Conservation (phyloP, 768 basidiomycete genomes). For the Kwoniella bestiolae region DNA sequence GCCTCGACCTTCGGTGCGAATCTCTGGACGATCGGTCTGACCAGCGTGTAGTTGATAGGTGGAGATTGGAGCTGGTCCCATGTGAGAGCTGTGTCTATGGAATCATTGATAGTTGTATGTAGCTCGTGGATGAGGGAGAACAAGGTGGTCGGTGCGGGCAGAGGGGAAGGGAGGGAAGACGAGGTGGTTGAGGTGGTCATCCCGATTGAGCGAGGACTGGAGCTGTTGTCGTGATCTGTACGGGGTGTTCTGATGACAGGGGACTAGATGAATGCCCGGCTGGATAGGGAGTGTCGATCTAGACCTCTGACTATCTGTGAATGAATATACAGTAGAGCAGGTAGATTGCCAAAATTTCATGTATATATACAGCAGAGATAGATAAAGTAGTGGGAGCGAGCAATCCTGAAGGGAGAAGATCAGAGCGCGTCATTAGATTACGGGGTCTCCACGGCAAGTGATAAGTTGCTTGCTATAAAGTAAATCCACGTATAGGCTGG, state of each 20-base stretch:
- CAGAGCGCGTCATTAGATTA: neutral
- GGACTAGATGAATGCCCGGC: neutral
- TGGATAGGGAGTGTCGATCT: neutral
- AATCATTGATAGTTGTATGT: slow-evolving; percentile 38
- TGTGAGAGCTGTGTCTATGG: slow-evolving; percentile 50
- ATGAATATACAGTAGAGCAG: no score
- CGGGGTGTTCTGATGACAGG: neutral
- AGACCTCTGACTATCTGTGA: neutral
- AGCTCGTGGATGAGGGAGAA: slow-evolving; percentile 52
- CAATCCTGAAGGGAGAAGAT: neutral
- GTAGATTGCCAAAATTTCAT: no score
- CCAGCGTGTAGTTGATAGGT: slow-evolving; percentile 53
- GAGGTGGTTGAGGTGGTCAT: neutral
- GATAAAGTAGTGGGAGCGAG: neutral
- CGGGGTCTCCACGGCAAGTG: neutral
- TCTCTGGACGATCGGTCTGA: slow-evolving; percentile 49
- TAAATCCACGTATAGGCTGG: neutral
- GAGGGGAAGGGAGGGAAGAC: slow-evolving; percentile 1
- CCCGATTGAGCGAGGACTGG: neutral
- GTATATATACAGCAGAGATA: no score
- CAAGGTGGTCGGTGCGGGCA: slow-evolving; percentile 15
- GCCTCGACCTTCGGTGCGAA: slow-evolving; percentile 23
- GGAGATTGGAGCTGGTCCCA: slow-evolving; percentile 57
- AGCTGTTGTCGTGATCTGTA: neutral
- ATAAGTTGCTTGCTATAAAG: neutral